Percentiles rank a stretch among this genome's conserved stretches.
Evolutionary conservation across 2,329 filamentous ascomycete species (phyloP).

Genomic region (Xylariales sp.): DNA sequence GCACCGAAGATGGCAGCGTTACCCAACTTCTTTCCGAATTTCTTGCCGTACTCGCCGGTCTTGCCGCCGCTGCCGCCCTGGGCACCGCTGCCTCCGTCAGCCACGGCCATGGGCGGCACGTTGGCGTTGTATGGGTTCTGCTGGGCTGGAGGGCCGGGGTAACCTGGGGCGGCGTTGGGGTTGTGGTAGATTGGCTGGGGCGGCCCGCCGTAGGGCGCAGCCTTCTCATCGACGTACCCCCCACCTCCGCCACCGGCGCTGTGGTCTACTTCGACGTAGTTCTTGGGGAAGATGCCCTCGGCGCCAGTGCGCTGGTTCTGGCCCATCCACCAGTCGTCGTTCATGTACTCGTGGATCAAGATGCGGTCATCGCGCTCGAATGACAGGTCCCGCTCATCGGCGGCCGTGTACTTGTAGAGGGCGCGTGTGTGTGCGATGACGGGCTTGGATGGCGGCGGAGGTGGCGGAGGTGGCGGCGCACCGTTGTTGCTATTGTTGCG

Average conservation of each 20-base stretch:
- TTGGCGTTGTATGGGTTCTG: conserved; percentile 64
- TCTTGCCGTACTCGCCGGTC: conserved; percentile 75
- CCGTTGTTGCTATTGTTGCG: conserved; percentile 33
- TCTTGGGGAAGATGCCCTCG: conserved; percentile 93
- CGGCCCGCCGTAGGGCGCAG: conserved; percentile 22
- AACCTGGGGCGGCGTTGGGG: conserved; percentile 23
- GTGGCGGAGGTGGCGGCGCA: too few species aligned
- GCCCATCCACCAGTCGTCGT: conserved; percentile 95
- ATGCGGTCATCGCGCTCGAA: conserved; percentile 79
- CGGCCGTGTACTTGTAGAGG: conserved; percentile 75
- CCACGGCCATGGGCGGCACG: conserved; percentile 71
- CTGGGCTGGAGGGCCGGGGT: conserved; percentile 36
- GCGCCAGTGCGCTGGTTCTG: conserved; percentile 75
- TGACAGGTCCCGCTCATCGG: conserved; percentile 76
- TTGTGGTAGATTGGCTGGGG: conserved; percentile 20
- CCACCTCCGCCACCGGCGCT: too few species aligned
- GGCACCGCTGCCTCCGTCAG: conserved; percentile 48
- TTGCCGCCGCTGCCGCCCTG: conserved; percentile 53
- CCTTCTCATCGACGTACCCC: conserved; percentile 34
- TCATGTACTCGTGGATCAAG: conserved; percentile 86
- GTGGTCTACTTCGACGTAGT: conserved; percentile 75
- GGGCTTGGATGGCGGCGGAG: conserved; percentile 43
- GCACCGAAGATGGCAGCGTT: conserved; percentile 84
- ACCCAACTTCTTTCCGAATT: conserved; percentile 93
- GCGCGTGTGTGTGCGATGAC: conserved; percentile 72